Evolutionary conservation across 2,329 filamentous ascomycete species (phyloP).

Genomic region (Trichoderma polysporum): DNA sequence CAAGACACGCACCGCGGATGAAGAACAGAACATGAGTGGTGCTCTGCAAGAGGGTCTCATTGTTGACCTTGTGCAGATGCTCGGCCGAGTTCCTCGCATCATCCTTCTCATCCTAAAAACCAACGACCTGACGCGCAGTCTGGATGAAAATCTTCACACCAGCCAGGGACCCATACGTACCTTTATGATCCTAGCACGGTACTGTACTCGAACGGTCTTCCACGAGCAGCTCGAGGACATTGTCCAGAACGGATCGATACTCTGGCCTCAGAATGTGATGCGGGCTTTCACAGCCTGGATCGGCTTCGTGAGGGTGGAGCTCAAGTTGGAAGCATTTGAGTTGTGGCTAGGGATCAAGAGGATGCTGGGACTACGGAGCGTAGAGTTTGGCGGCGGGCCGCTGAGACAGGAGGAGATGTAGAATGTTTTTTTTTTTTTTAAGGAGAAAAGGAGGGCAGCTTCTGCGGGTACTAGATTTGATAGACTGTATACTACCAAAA

Average conservation of each 20-base stretch:
- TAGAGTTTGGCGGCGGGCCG: slow-evolving; percentile 30
- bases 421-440: background rate
- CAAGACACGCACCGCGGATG: slow-evolving; percentile 63
- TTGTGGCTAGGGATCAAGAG: slow-evolving; percentile 58
- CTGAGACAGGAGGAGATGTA: slow-evolving; percentile 22
- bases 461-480: slow-evolving; percentile 12
- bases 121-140: slow-evolving; percentile 88
- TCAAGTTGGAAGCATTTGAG: slow-evolving; percentile 65
- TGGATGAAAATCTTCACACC: slow-evolving; percentile 88
- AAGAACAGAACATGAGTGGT: slow-evolving; percentile 83
- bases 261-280: slow-evolving; percentile 58
- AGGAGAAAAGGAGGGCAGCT: background rate
- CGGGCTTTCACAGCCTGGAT: slow-evolving; percentile 57
- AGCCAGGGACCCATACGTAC: slow-evolving; percentile 62
- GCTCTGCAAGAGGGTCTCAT: slow-evolving; percentile 86
- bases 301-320: slow-evolving; percentile 58
- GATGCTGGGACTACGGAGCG: slow-evolving; percentile 37
- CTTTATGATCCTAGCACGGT: slow-evolving; percentile 67
- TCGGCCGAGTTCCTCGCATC: slow-evolving; percentile 85
- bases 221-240: slow-evolving; percentile 63
- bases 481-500: slow-evolving; percentile 17
- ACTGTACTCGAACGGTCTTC: slow-evolving; percentile 66
- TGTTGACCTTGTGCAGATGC: slow-evolving; percentile 80
- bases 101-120: slow-evolving; percentile 96
- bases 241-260: slow-evolving; percentile 50